These are phyloP conservation scores for Eudorina sp. DNA, from an alignment of 139 green algal species.

Conservation along the genomic window DNA sequence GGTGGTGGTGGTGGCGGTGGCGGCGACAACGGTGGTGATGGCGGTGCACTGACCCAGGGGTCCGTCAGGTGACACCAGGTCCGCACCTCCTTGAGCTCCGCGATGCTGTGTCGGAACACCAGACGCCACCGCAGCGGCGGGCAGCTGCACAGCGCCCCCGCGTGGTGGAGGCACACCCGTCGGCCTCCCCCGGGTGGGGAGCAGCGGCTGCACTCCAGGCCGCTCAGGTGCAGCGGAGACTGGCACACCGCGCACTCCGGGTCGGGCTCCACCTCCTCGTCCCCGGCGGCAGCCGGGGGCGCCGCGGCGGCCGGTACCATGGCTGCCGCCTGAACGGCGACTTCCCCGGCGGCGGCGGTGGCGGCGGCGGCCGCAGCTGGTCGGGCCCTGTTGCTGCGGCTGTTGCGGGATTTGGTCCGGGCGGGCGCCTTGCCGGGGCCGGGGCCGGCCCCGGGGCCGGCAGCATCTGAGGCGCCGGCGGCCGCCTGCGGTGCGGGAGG, in stretches of 20 bases:
- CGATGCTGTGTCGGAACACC: conserved; percentile 78
- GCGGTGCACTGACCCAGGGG: too few species aligned
- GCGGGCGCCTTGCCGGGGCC: background rate
- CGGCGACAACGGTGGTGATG: too few species aligned
- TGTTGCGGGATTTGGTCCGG: background rate
- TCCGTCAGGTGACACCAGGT: too few species aligned
- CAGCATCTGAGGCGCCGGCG: background rate
- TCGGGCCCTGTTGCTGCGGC: background rate
- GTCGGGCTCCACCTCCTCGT: background rate
- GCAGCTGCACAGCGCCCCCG: conserved; percentile 82
- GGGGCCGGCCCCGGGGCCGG: background rate
- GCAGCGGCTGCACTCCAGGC: conserved; percentile 79
- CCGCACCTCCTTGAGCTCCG: conserved; percentile 72
- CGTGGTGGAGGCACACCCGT: conserved; percentile 73
- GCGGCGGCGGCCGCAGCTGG: background rate
- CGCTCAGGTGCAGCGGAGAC: conserved; percentile 45
- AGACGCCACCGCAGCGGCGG: conserved; percentile 60
- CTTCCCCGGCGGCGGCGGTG: background rate
- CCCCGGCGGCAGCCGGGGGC: background rate
- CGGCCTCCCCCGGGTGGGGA: conserved; percentile 57
- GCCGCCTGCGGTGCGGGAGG: background rate
- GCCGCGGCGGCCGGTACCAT: background rate
- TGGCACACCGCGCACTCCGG: conserved; percentile 49
- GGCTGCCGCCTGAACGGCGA: too few species aligned
- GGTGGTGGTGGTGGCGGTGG: too few species aligned